Conservation (phyloP, 108 stramenopile genomes). For the Nannochloropsis gaditana region DNA sequence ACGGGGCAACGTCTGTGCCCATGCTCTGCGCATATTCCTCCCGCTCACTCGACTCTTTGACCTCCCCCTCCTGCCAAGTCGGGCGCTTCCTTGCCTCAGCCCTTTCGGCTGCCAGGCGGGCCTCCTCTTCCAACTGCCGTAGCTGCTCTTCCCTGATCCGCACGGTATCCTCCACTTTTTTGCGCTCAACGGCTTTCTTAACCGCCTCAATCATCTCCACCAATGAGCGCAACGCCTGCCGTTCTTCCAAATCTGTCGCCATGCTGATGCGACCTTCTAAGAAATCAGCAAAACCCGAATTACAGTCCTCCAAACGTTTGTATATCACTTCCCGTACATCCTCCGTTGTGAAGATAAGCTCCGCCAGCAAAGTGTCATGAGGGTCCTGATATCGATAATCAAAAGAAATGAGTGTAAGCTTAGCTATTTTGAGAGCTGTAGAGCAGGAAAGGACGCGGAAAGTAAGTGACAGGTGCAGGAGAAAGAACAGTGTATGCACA, state of each 20-base stretch:
- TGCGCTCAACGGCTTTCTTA: not conserved
- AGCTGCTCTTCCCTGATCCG: not conserved
- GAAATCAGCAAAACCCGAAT: not conserved
- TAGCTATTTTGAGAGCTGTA: not conserved
- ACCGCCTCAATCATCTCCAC: slow-evolving; percentile 5
- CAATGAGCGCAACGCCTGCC: not conserved
- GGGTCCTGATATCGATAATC: not conserved
- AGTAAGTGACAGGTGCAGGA: no score
- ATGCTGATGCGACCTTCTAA: not conserved
- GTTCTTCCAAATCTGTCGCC: slow-evolving; percentile 4
- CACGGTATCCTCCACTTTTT: not conserved
- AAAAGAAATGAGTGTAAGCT: not conserved
- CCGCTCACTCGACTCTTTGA: not conserved
- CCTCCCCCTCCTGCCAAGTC: not conserved
- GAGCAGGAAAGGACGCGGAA: not conserved
- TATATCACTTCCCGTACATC: not conserved
- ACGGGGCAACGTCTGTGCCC: not conserved
- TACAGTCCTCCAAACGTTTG: not conserved
- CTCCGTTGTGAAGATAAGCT: not conserved
- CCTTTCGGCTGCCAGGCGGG: not conserved
- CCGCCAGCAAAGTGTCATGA: not conserved
- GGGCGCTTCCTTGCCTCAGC: not conserved
- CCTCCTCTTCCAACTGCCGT: slow-evolving; percentile 3
- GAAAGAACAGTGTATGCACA: no score
- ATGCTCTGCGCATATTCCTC: not conserved